Percentiles rank a stretch among this genome's conserved stretches.
These are phyloP conservation scores for Paecilomyces niveus DNA, from an alignment of 2,329 filamentous ascomycete species.

Conservation along the genomic window DNA sequence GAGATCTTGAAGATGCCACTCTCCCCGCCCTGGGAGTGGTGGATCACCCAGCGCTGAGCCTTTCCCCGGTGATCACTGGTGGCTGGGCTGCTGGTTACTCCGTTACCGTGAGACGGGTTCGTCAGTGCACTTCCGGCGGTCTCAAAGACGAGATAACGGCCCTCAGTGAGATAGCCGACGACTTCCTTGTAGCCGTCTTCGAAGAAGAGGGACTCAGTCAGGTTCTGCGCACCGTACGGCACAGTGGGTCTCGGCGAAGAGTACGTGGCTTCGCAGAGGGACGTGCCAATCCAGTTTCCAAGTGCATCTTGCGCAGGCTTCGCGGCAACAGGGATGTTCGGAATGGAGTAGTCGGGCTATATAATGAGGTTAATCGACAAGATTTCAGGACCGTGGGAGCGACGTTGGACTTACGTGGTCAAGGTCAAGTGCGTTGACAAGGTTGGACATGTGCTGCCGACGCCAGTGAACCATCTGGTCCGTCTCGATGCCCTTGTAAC, in stretches of 20 bases:
- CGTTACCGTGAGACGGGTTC: conserved; percentile 19
- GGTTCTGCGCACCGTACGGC: conserved; percentile 41
- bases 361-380: conserved; percentile 4
- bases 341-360: conserved; percentile 44
- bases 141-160: conserved; percentile 49
- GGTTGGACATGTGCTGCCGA: conserved; percentile 41
- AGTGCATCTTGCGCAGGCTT: conserved; percentile 35
- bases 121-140: conserved; percentile 38
- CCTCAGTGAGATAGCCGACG: conserved; percentile 48
- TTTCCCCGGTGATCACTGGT: conserved; percentile 32
- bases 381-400: neutral
- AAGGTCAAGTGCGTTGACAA: conserved; percentile 44
- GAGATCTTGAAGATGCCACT: conserved; percentile 33
- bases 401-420: conserved; percentile 17
- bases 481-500: conserved; percentile 33
- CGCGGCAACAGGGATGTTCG: conserved; percentile 38
- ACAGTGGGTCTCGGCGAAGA: conserved; percentile 34
- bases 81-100: conserved; percentile 16
- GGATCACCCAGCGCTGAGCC: conserved; percentile 45
- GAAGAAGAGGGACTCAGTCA: conserved; percentile 28
- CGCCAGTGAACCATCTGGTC: conserved; percentile 41
- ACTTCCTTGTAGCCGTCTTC: conserved; percentile 50
- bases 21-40: conserved; percentile 29
- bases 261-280: conserved; percentile 38
- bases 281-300: conserved; percentile 41